Evolutionary conservation across 2,329 filamentous ascomycete species (phyloP), one percentile per base, ranked within the genome.

Genomic region (Nemania bipapillata): DNA sequence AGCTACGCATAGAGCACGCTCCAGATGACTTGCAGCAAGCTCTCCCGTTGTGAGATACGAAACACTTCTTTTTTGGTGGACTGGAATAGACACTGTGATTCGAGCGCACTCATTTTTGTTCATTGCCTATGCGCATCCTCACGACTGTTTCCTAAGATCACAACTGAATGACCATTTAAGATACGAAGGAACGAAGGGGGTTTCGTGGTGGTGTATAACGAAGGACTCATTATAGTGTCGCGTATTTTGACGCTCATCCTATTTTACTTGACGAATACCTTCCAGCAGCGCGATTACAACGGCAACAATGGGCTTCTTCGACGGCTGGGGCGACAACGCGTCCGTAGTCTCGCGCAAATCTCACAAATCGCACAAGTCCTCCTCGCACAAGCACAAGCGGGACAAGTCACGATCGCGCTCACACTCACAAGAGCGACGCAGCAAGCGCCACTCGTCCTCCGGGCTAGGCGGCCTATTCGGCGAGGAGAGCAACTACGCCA

Each of bases 281-380:
- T 32, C 9, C 30, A 4, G 30, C 9, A 4, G 30, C 30, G 49
- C 49, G 7, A 26, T 28, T 52, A 20, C 22, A 47, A 49, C 32
- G 30, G 57, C 42, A 40, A 70, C 28, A 11, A 79, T 79, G 77
- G 77, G 77, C 24, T 73, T 78, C 70, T 77, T 74, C 59, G 76
- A 78, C 56, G 66, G 72, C 53, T 78, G 76, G 77, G 66, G 61
- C 61, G 77, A 79, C 68, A 72, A 72, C 64, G 77, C 72, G 12
- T 79, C 77, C 57, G 76, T 77, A 54, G 80, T 79, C 50, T 77
- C 76, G 66, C 75, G 72, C 73, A 76, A 73, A 47, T 75, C 76
- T 7, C 70, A 71, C 42, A 69, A 57, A 8, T 74, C 76, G 22
- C 69, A 71, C 54, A 62, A 50, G 4, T 74, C 74, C 12, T 76